phyloP scores from a whole-genome alignment of 108 stramenopile genomes.

The Cylindrotheca closterium region DNA sequence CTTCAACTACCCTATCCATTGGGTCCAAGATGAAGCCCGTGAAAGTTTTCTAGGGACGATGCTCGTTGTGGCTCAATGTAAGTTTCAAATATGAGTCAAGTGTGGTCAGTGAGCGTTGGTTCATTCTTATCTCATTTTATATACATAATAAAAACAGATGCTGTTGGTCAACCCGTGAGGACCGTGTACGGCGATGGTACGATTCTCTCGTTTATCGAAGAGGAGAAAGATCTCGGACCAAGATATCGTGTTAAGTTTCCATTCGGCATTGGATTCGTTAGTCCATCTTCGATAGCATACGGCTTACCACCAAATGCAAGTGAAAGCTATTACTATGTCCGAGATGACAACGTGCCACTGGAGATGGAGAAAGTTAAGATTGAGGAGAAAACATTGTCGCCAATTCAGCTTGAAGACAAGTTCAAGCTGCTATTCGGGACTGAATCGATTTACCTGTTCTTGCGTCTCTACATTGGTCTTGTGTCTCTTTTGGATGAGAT shows the following conservation, averaged over 20 bases:
- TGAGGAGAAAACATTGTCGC: slow-evolving; percentile 8
- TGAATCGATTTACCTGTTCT: slow-evolving; percentile 67
- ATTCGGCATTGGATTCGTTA: slow-evolving; percentile 68
- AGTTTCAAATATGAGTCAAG: slow-evolving; percentile 14
- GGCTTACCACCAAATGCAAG: slow-evolving; percentile 34
- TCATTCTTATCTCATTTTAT: background rate
- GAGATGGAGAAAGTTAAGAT: slow-evolving; percentile 29
- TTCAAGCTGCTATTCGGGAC: slow-evolving; percentile 72
- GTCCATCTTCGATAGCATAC: slow-evolving; percentile 56
- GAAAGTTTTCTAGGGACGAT: slow-evolving; percentile 33
- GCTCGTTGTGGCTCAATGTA: slow-evolving; percentile 53
- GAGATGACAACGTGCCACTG: slow-evolving; percentile 42
- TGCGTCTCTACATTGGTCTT: slow-evolving; percentile 68
- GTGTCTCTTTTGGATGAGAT: slow-evolving; percentile 58
- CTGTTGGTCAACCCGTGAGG: slow-evolving; percentile 61
- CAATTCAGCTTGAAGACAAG: slow-evolving; percentile 28
- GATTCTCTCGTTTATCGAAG: slow-evolving; percentile 49
- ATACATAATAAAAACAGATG: slow-evolving; percentile 22
- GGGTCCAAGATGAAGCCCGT: slow-evolving; percentile 45
- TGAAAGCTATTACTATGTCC: slow-evolving; percentile 36
- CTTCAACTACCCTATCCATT: slow-evolving; percentile 61
- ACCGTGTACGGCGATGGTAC: slow-evolving; percentile 76
- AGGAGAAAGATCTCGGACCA: slow-evolving; percentile 14
- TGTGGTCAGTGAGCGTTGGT: background rate
- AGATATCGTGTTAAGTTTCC: slow-evolving; percentile 67